Conservation (phyloP, 179 eudicot genomes). For the Spergularia azorica region DNA sequence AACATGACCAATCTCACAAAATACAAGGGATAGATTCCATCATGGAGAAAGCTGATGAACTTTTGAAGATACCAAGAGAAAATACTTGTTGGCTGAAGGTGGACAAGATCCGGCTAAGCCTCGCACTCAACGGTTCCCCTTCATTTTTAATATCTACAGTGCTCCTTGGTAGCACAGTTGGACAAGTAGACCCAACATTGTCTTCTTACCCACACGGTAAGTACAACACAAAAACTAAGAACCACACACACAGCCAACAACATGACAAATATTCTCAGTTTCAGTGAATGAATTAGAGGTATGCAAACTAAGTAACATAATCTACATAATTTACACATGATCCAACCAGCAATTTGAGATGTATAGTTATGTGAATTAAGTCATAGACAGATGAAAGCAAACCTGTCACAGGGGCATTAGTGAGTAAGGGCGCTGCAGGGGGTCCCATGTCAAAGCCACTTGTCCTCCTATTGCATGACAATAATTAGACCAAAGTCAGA, state of each 20-base stretch:
- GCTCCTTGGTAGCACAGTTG: constrained; percentile 66
- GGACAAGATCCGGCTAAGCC: constrained; percentile 67
- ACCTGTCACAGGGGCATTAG: constrained; percentile 52
- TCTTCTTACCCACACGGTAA: constrained; percentile 70
- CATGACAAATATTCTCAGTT: constrained; percentile 72
- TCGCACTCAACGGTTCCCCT: constrained; percentile 62
- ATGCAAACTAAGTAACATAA: constrained; percentile 15
- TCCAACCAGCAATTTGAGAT: constrained; percentile 12
- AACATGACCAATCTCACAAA: constrained; percentile 55
- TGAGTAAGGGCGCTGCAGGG: constrained; percentile 35
- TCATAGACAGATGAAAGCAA: constrained; percentile 26
- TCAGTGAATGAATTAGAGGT: constrained; percentile 31
- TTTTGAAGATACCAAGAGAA: constrained; percentile 66
- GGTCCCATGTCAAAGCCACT: constrained; percentile 95
- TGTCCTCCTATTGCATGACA: constrained; percentile 55
- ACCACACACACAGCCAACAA: constrained; percentile 94
- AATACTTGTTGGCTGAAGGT: constrained; percentile 58
- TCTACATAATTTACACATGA: neutral
- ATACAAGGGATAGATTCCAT: constrained; percentile 67
- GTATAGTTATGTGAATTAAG: neutral
- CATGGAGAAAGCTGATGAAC: constrained; percentile 64
- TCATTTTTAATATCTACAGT: constrained; percentile 58
- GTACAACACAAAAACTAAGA: constrained; percentile 61
- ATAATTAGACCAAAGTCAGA: constrained; percentile 1
- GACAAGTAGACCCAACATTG: constrained; percentile 56